Evolutionary conservation across 441 rosid species (phyloP), one percentile per base, ranked within the genome.

Genomic region (Adansonia rubrostipa): DNA sequence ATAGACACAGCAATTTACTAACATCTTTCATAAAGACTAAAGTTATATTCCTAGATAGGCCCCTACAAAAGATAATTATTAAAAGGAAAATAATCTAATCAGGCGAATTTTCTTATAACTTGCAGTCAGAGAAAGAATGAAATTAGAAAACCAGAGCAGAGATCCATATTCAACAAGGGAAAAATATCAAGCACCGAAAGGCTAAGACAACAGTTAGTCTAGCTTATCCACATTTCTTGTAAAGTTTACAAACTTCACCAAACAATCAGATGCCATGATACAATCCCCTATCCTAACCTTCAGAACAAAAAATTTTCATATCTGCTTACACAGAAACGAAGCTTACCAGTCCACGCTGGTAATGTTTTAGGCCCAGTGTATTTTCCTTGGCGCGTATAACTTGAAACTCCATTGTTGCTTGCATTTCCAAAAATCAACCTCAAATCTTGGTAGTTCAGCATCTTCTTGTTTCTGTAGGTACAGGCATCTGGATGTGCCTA

Each of bases 401-500:
- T 82, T 54, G 57, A 75, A 71, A 48, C 70, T 60, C 81, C 84
- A 68, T 65, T 74, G 54, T 82, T 67, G 78, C 77, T 65, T 42
- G 85, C 77, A 78, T 79, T 73, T 63, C 84, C 81, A 83, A 77
- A 88, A 81, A 88, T 84, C 78, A 80, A 70, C 60, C 58, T 67
- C 84, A 88, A 80, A 78, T 81, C 88, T 80, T 24, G 78, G 84
- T 82, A 88, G 82, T 84, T 82, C 77, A 78, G 83, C 80, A 81
- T 82, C 68, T 75, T 77, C 85, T 71, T 84, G 33, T 74, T 83
- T 78, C 82, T 81, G 72, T 81, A 87, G 56, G 80, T 83, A 66
- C 68, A 70, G 33, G 86, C 84, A 79, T 72, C 82, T 66, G 90
- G 89, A 73, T 79, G 82, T 70, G 75, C 86, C 92, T 88, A 66